Conservation (phyloP, 225 moss, liverwort and hornwort genomes). For the Rhytidiadelphus loreus region DNA sequence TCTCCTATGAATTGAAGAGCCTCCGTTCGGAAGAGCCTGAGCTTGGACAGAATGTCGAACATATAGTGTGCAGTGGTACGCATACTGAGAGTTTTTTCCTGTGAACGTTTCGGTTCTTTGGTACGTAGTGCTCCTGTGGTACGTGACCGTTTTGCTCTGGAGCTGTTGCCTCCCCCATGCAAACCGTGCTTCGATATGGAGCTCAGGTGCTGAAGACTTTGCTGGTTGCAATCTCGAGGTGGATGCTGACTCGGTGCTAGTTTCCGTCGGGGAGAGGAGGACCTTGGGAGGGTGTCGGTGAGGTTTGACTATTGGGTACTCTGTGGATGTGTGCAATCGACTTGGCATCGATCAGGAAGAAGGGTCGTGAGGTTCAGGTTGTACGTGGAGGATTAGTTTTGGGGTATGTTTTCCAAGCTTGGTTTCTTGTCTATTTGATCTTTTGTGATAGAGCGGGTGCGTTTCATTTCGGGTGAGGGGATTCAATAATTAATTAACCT, state of each 20-base stretch:
- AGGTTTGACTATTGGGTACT: neutral
- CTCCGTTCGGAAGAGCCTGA: neutral
- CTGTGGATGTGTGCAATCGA: neutral
- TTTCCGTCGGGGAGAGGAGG: neutral
- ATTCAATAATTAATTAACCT: neutral
- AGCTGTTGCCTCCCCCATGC: neutral
- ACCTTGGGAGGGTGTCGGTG: neutral
- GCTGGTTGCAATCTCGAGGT: neutral
- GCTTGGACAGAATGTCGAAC: no score
- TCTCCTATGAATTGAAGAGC: neutral
- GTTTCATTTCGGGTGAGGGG: neutral
- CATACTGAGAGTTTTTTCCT: neutral
- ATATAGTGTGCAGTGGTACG: no score
- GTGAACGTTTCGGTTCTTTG: neutral
- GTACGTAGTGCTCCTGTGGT: neutral
- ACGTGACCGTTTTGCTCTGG: neutral
- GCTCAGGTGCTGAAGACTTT: neutral
- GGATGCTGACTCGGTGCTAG: neutral
- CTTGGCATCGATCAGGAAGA: neutral
- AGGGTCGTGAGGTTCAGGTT: neutral
- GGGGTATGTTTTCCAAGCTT: neutral
- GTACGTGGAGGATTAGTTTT: neutral
- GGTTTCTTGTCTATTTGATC: neutral
- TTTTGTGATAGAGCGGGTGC: neutral
- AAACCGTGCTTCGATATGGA: neutral